Percentiles rank a stretch among this genome's conserved stretches.
Conservation (phyloP, 768 basidiomycete genomes). For the Pilatotrama ljubarskyi region DNA sequence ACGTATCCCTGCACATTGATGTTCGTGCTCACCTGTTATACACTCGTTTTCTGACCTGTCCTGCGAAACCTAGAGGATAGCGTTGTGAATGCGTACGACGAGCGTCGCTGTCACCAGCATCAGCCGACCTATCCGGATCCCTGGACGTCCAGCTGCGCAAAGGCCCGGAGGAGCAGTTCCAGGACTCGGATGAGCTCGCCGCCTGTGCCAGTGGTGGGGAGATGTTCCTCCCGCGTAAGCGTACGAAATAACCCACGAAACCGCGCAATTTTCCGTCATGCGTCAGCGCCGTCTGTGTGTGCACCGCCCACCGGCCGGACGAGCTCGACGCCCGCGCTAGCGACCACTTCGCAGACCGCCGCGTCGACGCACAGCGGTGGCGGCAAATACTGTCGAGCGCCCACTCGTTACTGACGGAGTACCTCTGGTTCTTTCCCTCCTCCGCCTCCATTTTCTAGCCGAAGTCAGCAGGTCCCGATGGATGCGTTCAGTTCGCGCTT, state of each 20-base stretch:
- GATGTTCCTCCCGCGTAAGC: constrained; percentile 48
- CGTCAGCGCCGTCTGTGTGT: neutral
- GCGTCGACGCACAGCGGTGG: constrained; percentile 28
- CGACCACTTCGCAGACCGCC: neutral
- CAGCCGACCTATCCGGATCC: too few species aligned
- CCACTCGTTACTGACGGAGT: constrained; percentile 69
- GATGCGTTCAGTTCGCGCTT: neutral
- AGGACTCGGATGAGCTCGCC: constrained; percentile 68
- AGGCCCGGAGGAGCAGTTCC: constrained; percentile 40
- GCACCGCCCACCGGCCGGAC: neutral
- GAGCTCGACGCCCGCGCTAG: constrained; percentile 7
- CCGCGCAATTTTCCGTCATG: neutral
- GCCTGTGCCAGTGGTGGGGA: constrained; percentile 73
- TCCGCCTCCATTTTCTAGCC: constrained; percentile 34
- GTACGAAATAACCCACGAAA: constrained; percentile 12
- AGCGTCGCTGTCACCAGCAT: constrained; percentile 29
- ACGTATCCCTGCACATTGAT: too few species aligned
- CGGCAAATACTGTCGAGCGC: constrained; percentile 40
- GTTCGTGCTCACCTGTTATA: too few species aligned
- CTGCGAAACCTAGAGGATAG: constrained; percentile 27
- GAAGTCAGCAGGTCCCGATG: constrained; percentile 5
- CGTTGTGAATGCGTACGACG: constrained; percentile 25
- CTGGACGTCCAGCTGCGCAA: constrained; percentile 35
- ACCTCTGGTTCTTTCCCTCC: constrained; percentile 44
- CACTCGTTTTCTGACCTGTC: constrained; percentile 16